Evolutionary conservation across 129 eudicot genomes (phyloP), one percentile per base, ranked within the genome.

Genomic region (Calendula officinalis): DNA sequence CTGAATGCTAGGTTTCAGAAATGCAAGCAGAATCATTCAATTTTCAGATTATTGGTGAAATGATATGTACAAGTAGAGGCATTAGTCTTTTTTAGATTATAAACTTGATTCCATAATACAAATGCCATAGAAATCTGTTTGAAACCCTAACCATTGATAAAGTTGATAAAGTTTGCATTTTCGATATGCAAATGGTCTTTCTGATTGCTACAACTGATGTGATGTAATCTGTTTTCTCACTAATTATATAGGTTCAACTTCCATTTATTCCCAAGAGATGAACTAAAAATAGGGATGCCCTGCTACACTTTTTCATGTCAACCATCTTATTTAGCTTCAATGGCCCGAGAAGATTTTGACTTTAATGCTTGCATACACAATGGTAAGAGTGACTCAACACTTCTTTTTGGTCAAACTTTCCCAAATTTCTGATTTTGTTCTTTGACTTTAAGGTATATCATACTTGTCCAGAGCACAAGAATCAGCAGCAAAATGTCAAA

Each of bases 191-290:
- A 45, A 45, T 46, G 51, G 51, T 46, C 51, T 11, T 45, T 45
- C 3, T 4, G 16, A 45, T 13, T 56, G 43, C 42, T 56, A 33
- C 11, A 55, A 54, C 12, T 8, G 36, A 15, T 54, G 40, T 6
- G 0, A 4, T 4, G 10, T 5, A 11, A 3, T 10, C 3, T 42
- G 35, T 60, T 60, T 36, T 49, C 44, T 64, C 54, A 52, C 59
- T 70, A 74, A n/a, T 15, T 67, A 7, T 83, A 81, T 83, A 92
- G 98, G 69, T 92, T 81, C 68, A 94, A 88, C 75, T 94, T 94
- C 68, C 97, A 88, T 78, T 76, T 94, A 78, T 94, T 94, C 66
- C 99, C 96, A n/a, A 81, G 99, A 74, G 95, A 94, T 80, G 99
- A 88, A 71, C 54, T 88, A 77, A 94, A 77, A 73, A 30, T 75